These are phyloP conservation scores for Xylariaceae sp. DNA, from an alignment of 2,329 filamentous ascomycete genomes.

Conservation along the genomic window DNA sequence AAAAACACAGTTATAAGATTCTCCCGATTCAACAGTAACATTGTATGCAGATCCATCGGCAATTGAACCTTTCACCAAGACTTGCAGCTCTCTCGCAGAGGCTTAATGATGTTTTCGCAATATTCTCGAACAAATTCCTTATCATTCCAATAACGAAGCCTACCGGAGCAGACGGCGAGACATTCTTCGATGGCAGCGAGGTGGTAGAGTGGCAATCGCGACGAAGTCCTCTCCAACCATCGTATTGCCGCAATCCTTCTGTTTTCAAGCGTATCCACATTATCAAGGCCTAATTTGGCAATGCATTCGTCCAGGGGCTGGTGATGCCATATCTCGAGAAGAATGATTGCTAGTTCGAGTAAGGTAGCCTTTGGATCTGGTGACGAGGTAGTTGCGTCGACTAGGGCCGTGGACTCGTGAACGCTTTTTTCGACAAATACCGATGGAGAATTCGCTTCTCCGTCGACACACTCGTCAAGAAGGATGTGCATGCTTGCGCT, in stretches of 20 bases:
- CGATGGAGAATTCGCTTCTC: neutral
- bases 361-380: constrained; percentile 17
- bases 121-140: neutral
- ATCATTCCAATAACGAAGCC: neutral
- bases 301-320: constrained; percentile 14
- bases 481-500: neutral
- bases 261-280: neutral
- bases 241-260: constrained; percentile 5
- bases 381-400: neutral
- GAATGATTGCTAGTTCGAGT: constrained; percentile 25
- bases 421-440: neutral
- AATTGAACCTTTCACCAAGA: too few species aligned
- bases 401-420: neutral
- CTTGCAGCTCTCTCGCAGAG: neutral
- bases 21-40: too few species aligned
- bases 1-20: too few species aligned
- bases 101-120: constrained; percentile 6
- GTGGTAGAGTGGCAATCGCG: constrained; percentile 3
- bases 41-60: too few species aligned
- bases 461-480: neutral
- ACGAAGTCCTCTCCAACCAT: constrained; percentile 6
- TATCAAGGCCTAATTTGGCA: neutral
- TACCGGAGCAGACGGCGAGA: constrained; percentile 4
- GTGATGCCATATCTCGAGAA: constrained; percentile 27
- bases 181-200: constrained; percentile 2